phyloP scores from a whole-genome alignment of 495 filamentous ascomycete genomes.

The Paragyromitra xinjiangensis region DNA sequence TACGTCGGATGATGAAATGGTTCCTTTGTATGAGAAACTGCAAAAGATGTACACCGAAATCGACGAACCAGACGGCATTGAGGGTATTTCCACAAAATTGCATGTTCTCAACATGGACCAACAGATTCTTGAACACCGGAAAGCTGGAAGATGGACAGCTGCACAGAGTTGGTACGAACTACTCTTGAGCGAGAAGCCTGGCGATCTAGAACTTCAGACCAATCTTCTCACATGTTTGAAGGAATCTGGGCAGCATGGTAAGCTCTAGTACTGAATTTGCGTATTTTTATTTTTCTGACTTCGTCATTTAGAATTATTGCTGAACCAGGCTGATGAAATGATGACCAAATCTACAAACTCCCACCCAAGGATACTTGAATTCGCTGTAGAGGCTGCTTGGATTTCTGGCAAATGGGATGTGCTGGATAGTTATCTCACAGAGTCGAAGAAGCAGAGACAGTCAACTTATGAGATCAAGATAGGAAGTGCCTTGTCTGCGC shows the following conservation, averaged over 20 bases:
- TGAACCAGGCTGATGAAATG: conserved; percentile 80
- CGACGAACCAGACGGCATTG: conserved; percentile 95
- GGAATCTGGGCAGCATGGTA: conserved; percentile 90
- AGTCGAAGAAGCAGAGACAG: conserved; percentile 63
- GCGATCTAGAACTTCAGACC: conserved; percentile 77
- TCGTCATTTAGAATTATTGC: conserved; percentile 71
- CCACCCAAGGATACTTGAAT: conserved; percentile 72
- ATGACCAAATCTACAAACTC: conserved; percentile 66
- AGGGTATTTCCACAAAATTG: conserved; percentile 88
- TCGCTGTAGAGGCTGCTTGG: conserved; percentile 90
- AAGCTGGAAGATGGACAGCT: conserved; percentile 95
- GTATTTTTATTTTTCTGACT: conserved; percentile 42
- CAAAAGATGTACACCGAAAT: conserved; percentile 96
- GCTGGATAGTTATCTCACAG: conserved; percentile 73
- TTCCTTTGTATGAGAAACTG: conserved; percentile 74
- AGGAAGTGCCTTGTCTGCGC: conserved; percentile 73
- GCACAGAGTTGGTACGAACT: conserved; percentile 98
- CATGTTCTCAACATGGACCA: conserved; percentile 85
- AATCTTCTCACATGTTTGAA: conserved; percentile 88
- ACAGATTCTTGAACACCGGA: conserved; percentile 88
- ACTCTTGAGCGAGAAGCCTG: conserved; percentile 77
- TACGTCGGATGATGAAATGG: conserved; percentile 61
- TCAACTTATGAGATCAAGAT: conserved; percentile 85
- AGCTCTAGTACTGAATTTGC: conserved; percentile 40
- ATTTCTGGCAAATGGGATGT: conserved; percentile 81